phyloP scores from a whole-genome alignment of 2,329 filamentous ascomycete species.

The Epichloe uncinata region DNA sequence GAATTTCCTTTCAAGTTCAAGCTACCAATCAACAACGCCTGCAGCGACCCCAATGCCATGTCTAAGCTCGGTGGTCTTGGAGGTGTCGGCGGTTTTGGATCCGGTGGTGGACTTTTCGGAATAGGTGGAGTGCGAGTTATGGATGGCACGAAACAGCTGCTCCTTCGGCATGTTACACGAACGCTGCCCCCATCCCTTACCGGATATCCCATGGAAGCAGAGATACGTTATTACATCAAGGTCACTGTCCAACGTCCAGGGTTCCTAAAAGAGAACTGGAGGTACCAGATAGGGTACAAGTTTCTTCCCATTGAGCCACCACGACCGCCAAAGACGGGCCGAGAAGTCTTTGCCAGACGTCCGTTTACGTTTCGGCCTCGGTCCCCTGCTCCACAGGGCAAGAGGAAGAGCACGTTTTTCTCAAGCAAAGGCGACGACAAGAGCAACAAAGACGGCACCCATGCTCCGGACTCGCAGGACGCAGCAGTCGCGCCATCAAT shows the following conservation, averaged over 20 bases:
- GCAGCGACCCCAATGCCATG: conserved; percentile 41
- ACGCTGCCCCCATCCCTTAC: conserved; percentile 81
- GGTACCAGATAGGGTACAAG: conserved; percentile 56
- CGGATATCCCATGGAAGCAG: conserved; percentile 76
- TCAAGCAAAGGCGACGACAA: conserved; percentile 22
- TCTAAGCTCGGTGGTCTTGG: conserved; percentile 39
- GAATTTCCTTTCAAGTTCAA: conserved; percentile 71
- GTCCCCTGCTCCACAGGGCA: conserved; percentile 14
- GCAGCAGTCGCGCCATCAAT: conserved; percentile 44
- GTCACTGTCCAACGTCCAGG: conserved; percentile 84
- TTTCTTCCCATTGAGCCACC: conserved; percentile 91
- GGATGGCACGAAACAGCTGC: conserved; percentile 49
- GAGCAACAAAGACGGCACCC: conserved; percentile 9
- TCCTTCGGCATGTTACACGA: conserved; percentile 61
- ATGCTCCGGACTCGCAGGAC: conserved; percentile 17
- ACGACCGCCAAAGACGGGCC: conserved; percentile 48
- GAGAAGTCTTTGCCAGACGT: conserved; percentile 75
- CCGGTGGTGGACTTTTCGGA: conserved; percentile 32
- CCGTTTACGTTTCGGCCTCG: conserved; percentile 43
- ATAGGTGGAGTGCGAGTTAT: conserved; percentile 43
- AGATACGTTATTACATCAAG: conserved; percentile 90
- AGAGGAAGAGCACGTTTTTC: conserved; percentile 48
- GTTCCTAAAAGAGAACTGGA: conserved; percentile 81
- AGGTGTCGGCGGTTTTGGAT: conserved; percentile 37
- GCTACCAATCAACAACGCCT: conserved; percentile 64